Conservation (phyloP, 2,329 filamentous ascomycete species). For the Arthrinium phaeospermum region DNA sequence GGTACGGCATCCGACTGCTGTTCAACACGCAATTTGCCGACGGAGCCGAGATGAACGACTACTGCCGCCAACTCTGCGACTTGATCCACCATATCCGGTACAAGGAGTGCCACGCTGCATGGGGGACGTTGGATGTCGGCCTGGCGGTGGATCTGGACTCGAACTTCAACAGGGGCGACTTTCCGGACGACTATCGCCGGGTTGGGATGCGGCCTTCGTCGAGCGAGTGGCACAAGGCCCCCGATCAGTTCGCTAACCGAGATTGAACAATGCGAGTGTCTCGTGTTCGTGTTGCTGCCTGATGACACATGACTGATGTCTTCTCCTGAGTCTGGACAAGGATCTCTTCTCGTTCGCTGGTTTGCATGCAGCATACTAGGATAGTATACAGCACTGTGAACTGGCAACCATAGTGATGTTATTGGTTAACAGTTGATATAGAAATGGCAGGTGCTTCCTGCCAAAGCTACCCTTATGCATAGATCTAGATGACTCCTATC, state of each 20-base stretch:
- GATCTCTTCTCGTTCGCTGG: neutral
- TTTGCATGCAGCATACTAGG: neutral
- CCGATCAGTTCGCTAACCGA: neutral
- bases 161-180: neutral
- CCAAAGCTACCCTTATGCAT: neutral
- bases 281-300: neutral
- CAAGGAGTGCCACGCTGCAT: neutral
- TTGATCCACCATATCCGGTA: neutral
- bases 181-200: neutral
- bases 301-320: neutral
- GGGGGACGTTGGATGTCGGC: neutral
- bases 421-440: neutral
- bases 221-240: neutral
- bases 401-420: neutral
- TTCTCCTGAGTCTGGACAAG: too few species aligned
- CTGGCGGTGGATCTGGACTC: neutral
- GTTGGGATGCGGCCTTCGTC: neutral
- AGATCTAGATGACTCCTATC: neutral
- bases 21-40: neutral
- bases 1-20: neutral
- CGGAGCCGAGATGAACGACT: neutral
- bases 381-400: neutral
- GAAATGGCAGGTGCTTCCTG: neutral
- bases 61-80: neutral
- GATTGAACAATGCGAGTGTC: neutral